These are phyloP conservation scores for Heritiera littoralis DNA, from an alignment of 345 rosid species.

Conservation along the genomic window DNA sequence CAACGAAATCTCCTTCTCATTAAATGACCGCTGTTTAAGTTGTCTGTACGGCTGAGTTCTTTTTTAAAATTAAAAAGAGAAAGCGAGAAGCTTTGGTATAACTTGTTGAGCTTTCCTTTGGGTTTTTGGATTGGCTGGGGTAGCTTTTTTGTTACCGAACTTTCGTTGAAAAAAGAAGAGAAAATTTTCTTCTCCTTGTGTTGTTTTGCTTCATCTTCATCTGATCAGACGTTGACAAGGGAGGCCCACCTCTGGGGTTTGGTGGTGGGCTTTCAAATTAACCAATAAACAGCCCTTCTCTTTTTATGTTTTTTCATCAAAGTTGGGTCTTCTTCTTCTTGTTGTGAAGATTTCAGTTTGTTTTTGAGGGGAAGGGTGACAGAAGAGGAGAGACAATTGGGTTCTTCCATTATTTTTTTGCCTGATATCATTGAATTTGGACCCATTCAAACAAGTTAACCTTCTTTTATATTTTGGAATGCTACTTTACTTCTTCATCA, in stretches of 20 bases:
- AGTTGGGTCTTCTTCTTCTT: neutral
- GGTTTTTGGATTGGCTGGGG: neutral
- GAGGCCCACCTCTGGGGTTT: constrained; percentile 47
- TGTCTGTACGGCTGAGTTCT: constrained; percentile 22
- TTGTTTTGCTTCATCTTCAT: too few relatives aligned
- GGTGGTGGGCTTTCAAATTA: constrained; percentile 55
- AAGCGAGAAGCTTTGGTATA: neutral
- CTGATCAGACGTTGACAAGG: constrained; percentile 19
- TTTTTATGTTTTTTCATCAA: neutral
- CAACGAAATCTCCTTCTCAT: neutral
- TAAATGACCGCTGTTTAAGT: constrained; percentile 25
- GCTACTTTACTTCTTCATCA: constrained; percentile 80
- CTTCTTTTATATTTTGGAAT: constrained; percentile 33
- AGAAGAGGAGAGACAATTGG: constrained; percentile 5
- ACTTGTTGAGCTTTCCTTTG: neutral
- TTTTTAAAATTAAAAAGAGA: neutral
- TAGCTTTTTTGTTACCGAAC: neutral
- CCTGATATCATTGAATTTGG: constrained; percentile 42
- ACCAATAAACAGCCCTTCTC: constrained; percentile 31
- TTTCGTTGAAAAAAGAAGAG: neutral
- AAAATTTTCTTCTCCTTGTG: neutral
- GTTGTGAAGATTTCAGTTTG: constrained; percentile 29
- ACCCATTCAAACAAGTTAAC: constrained; percentile 22
- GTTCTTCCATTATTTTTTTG: constrained; percentile 20
- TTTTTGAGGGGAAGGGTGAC: constrained; percentile 15